Evolutionary conservation across 306 rosid genomes (phyloP).

Genomic region (Gastrolobium bilobum): DNA sequence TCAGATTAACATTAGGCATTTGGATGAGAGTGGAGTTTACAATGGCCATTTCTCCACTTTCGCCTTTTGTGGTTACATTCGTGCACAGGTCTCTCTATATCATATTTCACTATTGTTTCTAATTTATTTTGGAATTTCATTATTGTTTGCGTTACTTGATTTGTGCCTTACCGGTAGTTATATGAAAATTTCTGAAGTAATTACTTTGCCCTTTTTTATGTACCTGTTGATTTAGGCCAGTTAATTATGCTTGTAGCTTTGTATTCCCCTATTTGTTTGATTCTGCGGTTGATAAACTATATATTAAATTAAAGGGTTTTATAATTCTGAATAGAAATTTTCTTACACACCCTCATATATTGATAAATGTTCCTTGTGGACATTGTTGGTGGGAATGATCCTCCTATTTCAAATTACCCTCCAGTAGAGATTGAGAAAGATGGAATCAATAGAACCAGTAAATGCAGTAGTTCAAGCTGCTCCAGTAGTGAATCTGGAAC

Average conservation of each 20-base stretch:
- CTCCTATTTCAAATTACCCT: slow-evolving; percentile 80
- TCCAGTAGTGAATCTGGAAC: slow-evolving; percentile 92
- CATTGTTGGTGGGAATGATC: slow-evolving; percentile 90
- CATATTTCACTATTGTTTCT: not conserved
- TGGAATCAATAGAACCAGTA: slow-evolving; percentile 66
- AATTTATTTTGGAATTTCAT: not conserved
- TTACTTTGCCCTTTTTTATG: not conserved
- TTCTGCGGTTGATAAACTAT: not conserved
- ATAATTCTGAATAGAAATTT: no score
- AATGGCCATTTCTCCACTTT: slow-evolving; percentile 75
- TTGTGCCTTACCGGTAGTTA: not conserved
- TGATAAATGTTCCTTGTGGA: no score
- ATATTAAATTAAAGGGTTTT: no score
- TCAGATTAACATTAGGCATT: slow-evolving; percentile 77
- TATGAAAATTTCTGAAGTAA: not conserved
- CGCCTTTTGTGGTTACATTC: slow-evolving; percentile 79
- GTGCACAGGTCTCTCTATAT: slow-evolving; percentile 76
- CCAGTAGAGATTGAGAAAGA: slow-evolving; percentile 88
- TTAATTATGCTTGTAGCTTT: not conserved
- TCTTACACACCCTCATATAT: no score
- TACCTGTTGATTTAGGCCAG: not conserved
- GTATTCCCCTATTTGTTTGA: not conserved
- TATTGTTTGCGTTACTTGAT: not conserved
- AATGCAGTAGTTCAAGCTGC: slow-evolving; percentile 80
- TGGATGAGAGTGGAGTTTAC: slow-evolving; percentile 80